Conservation (phyloP, 75 land plant species). For the Isoetes taiwanensis region DNA sequence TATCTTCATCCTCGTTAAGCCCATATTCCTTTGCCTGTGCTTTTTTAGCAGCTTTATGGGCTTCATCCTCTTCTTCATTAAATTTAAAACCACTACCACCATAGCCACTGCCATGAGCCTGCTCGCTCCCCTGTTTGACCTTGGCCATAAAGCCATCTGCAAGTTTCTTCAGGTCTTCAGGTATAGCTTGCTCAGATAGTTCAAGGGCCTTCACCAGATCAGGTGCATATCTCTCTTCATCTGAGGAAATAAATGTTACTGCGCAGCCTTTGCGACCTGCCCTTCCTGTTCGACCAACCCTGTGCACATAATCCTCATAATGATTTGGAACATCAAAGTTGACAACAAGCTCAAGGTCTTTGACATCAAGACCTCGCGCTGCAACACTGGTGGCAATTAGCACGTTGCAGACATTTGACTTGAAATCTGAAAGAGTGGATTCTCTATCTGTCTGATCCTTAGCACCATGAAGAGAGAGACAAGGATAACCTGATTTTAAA, state of each 20-base stretch:
- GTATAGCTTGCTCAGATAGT: constrained; percentile 86
- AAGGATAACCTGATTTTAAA: constrained; percentile 79
- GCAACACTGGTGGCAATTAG: constrained; percentile 92
- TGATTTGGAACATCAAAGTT: constrained; percentile 95
- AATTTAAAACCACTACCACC: constrained; percentile 99
- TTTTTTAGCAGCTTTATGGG: constrained; percentile 91
- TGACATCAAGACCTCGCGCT: constrained; percentile 93
- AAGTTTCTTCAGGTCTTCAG: constrained; percentile 80
- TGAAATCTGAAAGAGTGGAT: constrained; percentile 81
- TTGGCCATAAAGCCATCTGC: constrained; percentile 91
- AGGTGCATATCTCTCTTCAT: constrained; percentile 85
- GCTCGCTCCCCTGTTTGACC: constrained; percentile 85
- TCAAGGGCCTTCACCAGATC: constrained; percentile 94
- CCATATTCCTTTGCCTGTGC: constrained; percentile 98
- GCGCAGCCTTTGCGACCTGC: constrained; percentile 87
- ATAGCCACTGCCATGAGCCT: constrained; percentile 93
- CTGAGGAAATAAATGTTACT: constrained; percentile 76
- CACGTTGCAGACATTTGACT: constrained; percentile 84
- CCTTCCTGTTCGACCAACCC: constrained; percentile 96
- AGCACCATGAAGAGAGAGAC: constrained; percentile 93
- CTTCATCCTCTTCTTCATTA: constrained; percentile 97
- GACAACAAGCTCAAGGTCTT: constrained; percentile 88
- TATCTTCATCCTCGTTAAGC: constrained; percentile 69
- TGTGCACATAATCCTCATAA: constrained; percentile 97
- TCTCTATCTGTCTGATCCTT: constrained; percentile 97